phyloP scores from a whole-genome alignment of 352 stramenopile species.

The Thraustochytrium sp. region DNA sequence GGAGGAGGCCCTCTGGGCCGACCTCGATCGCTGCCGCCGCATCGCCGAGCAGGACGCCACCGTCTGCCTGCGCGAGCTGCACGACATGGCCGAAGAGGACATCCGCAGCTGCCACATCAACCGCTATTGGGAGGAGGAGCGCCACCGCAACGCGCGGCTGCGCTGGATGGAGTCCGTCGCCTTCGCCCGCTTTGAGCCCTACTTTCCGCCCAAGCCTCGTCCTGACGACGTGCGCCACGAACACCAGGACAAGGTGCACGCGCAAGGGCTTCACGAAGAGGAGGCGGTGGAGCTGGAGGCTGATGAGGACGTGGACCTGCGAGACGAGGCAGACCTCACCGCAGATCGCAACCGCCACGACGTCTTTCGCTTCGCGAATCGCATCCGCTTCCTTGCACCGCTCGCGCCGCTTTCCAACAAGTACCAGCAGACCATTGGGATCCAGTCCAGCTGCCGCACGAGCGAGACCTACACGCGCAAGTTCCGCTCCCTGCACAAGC shows the following conservation, averaged over 20 bases:
- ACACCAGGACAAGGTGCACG: too few relatives aligned
- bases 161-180: conserved; percentile 30
- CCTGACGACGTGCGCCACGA: too few relatives aligned
- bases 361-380: neutral
- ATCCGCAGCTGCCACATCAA: neutral
- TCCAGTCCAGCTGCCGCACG: neutral
- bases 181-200: conserved; percentile 7
- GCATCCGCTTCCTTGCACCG: neutral
- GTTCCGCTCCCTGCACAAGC: neutral
- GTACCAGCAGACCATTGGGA: conserved; percentile 8
- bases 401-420: neutral
- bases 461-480: conserved; percentile 12
- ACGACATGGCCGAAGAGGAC: conserved; percentile 35
- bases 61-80: neutral
- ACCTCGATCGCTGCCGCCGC: neutral
- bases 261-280: too few relatives aligned
- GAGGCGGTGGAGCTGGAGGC: too few relatives aligned
- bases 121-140: conserved; percentile 29
- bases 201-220: neutral
- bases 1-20: neutral
- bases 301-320: too few relatives aligned
- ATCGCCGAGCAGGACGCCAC: neutral
- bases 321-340: too few relatives aligned
- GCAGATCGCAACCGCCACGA: neutral
- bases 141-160: neutral